These are phyloP conservation scores for Naganishia sp. DNA, from an alignment of 1,284 basidiomycete genomes.

Conservation along the genomic window DNA sequence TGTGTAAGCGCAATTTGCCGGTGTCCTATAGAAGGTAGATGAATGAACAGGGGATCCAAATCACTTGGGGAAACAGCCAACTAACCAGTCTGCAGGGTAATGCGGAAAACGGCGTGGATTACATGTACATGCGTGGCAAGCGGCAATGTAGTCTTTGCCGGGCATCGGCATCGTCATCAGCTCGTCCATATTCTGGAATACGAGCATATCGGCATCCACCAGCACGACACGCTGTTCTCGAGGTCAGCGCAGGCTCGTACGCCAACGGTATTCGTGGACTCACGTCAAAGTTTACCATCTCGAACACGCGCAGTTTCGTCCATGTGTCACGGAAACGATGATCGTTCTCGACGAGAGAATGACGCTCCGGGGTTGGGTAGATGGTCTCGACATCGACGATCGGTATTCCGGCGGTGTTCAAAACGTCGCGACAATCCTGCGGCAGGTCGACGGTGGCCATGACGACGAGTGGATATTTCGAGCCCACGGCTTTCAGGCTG, in stretches of 20 bases:
- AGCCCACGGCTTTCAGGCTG: slow-evolving; percentile 64
- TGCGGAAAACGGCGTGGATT: slow-evolving; percentile 80
- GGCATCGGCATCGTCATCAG: slow-evolving; percentile 72
- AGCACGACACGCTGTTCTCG: slow-evolving; percentile 69
- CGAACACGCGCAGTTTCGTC: slow-evolving; percentile 84
- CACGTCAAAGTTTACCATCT: slow-evolving; percentile 73
- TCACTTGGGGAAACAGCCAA: too few relatives aligned
- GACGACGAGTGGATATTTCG: slow-evolving; percentile 76
- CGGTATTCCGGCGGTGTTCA: slow-evolving; percentile 61
- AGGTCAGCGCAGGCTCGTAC: not conserved
- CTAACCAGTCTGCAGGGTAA: slow-evolving; percentile 87
- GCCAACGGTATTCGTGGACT: slow-evolving; percentile 36
- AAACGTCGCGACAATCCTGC: slow-evolving; percentile 59
- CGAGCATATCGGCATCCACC: slow-evolving; percentile 89
- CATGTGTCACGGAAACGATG: slow-evolving; percentile 78
- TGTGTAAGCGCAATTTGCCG: slow-evolving; percentile 82
- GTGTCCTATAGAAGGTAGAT: slow-evolving; percentile 69
- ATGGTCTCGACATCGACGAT: slow-evolving; percentile 66
- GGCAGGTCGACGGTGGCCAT: slow-evolving; percentile 72
- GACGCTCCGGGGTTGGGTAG: slow-evolving; percentile 59
- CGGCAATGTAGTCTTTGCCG: slow-evolving; percentile 70
- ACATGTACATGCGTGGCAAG: slow-evolving; percentile 86
- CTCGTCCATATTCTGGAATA: slow-evolving; percentile 86
- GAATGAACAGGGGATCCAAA: too few relatives aligned
- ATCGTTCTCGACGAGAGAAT: slow-evolving; percentile 61